Conservation (phyloP, 2,329 filamentous ascomycete genomes). For the Fusarium tanahbumbuense region DNA sequence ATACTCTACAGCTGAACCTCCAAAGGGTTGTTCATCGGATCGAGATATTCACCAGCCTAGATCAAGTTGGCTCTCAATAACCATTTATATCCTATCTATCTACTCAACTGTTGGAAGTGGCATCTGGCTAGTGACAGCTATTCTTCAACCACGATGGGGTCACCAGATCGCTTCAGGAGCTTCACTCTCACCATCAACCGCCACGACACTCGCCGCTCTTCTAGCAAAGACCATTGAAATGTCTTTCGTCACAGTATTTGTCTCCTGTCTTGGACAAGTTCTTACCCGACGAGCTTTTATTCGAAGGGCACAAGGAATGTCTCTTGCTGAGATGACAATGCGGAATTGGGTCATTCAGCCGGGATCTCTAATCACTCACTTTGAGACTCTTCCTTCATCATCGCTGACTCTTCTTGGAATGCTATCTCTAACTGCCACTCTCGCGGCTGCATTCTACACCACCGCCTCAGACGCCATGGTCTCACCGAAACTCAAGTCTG, state of each 20-base stretch:
- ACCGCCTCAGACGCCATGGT: conserved; percentile 81
- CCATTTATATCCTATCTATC: conserved; percentile 62
- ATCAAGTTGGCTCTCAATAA: conserved; percentile 62
- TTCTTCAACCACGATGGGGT: conserved; percentile 72
- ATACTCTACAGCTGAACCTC: conserved; percentile 43
- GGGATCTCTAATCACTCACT: conserved; percentile 77
- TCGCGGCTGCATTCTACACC: conserved; percentile 78
- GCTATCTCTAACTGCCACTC: conserved; percentile 71
- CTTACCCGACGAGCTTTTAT: conserved; percentile 76
- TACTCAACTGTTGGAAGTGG: conserved; percentile 74
- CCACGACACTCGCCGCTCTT: conserved; percentile 74
- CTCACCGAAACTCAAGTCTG: conserved; percentile 75
- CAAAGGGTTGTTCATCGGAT: conserved; percentile 50
- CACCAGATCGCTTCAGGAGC: conserved; percentile 64
- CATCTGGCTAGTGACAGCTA: conserved; percentile 72
- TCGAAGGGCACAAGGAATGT: conserved; percentile 71
- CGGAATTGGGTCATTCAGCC: conserved; percentile 77
- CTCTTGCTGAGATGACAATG: conserved; percentile 82
- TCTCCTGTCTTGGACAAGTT: conserved; percentile 79
- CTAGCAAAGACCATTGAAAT: conserved; percentile 82
- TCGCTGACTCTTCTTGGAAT: conserved; percentile 72
- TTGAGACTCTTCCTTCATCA: conserved; percentile 72
- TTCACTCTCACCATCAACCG: conserved; percentile 70
- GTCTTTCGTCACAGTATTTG: conserved; percentile 81
- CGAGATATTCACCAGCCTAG: conserved; percentile 49